Conservation (phyloP, 345 rosid species). For the Cardiospermum halicacabum region DNA sequence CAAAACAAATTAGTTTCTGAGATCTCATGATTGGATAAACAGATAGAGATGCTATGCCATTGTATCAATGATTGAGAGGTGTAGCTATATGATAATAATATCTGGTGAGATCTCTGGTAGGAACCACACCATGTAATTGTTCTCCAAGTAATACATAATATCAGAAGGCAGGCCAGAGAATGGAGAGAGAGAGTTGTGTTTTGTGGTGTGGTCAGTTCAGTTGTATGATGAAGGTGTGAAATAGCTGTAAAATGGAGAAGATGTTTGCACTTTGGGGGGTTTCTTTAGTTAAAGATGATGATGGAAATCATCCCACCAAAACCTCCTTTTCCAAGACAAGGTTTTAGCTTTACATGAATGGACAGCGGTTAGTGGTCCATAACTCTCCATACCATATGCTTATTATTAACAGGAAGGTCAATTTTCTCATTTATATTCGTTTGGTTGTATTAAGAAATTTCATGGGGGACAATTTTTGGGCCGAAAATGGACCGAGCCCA, state of each 20-base stretch:
- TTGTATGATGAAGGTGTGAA: neutral
- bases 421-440: neutral
- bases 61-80: neutral
- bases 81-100: too few relatives aligned
- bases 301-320: constrained; percentile 10
- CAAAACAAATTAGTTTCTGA: neutral
- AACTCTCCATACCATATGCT: too few relatives aligned
- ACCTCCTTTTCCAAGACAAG: neutral
- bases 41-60: neutral
- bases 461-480: too few relatives aligned
- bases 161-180: too few relatives aligned
- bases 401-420: neutral
- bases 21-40: neutral
- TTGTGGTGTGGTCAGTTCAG: too few relatives aligned
- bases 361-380: neutral
- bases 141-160: too few relatives aligned
- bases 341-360: constrained; percentile 1
- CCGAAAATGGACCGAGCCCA: too few relatives aligned
- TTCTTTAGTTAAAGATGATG: constrained; percentile 7
- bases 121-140: constrained; percentile 9
- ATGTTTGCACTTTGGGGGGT: constrained; percentile 1
- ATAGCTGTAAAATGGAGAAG: neutral
- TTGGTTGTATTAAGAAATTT: too few relatives aligned
- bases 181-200: too few relatives aligned
- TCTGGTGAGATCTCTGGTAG: neutral